These are phyloP conservation scores for Lactarius quietus DNA, from an alignment of 768 basidiomycete genomes.

Conservation along the genomic window DNA sequence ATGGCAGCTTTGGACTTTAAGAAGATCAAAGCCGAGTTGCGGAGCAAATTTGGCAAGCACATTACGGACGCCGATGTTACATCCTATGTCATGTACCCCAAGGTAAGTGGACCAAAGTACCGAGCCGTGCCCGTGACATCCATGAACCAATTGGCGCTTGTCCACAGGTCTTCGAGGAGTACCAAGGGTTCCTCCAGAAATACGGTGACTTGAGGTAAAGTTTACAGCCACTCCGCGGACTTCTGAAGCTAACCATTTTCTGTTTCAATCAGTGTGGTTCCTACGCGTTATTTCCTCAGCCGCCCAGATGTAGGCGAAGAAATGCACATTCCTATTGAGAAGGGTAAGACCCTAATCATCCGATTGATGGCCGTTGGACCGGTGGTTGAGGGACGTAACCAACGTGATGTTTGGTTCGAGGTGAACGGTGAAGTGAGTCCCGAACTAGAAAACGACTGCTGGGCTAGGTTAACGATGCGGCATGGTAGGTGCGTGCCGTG, in stretches of 20 bases:
- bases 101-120: constrained; percentile 46
- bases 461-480: constrained; percentile 9
- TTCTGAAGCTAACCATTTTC: constrained; percentile 16
- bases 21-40: constrained; percentile 90
- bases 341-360: constrained; percentile 95
- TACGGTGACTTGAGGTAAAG: constrained; percentile 87
- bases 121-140: not conserved
- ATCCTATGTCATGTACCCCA: constrained; percentile 98
- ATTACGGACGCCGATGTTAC: constrained; percentile 92
- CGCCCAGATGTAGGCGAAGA: constrained; percentile 92
- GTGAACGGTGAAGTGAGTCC: constrained; percentile 84
- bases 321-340: constrained; percentile 93
- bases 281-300: constrained; percentile 95
- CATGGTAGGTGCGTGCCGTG: constrained; percentile 80
- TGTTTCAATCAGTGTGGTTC: constrained; percentile 64
- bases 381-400: constrained; percentile 86
- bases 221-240: constrained; percentile 15
- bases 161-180: constrained; percentile 91
- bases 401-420: constrained; percentile 98
- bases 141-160: not conserved
- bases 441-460: constrained; percentile 4
- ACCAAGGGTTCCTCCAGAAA: constrained; percentile 90
- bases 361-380: constrained; percentile 94
- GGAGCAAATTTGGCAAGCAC: constrained; percentile 92
- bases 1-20: constrained; percentile 90